phyloP scores from a whole-genome alignment of 1,139 yeast species.

The Lodderomyces orthopsilosis region DNA sequence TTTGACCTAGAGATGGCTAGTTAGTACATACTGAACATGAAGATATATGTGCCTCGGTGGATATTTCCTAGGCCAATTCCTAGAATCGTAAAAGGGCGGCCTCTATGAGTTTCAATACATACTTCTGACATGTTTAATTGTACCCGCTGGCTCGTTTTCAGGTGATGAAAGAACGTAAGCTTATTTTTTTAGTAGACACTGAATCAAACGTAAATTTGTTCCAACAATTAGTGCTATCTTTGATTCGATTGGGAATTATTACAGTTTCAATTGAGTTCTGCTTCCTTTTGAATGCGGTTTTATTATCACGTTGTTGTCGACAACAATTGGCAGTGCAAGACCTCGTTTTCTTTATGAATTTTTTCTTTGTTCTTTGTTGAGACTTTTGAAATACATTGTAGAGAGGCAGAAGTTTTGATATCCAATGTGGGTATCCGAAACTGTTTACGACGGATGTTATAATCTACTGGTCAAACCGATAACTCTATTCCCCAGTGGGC shows the following conservation, averaged over 20 bases:
- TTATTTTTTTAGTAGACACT: background rate
- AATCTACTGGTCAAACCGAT: no score
- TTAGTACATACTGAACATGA: conserved; percentile 7
- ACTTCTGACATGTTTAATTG: conserved; percentile 14
- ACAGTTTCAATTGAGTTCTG: background rate
- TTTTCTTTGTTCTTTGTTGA: background rate
- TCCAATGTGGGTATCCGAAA: no score
- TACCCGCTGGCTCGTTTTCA: background rate
- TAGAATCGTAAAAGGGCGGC: no score
- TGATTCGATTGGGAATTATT: background rate
- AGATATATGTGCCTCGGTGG: no score
- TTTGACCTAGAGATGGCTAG: conserved; percentile 48
- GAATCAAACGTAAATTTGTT: background rate
- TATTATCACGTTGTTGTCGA: conserved; percentile 1
- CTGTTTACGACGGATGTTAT: no score
- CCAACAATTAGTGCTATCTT: background rate
- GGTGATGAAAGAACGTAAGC: background rate
- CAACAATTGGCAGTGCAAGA: background rate
- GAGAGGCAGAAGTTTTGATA: no score
- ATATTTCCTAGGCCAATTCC: no score
- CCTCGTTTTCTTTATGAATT: background rate
- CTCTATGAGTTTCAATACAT: conserved; percentile 11
- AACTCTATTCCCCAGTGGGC: no score
- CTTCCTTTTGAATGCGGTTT: no score
- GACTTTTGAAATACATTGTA: background rate